phyloP scores from a whole-genome alignment of 192 early-diverging fungal species.

The Allomyces javanicus region DNA sequence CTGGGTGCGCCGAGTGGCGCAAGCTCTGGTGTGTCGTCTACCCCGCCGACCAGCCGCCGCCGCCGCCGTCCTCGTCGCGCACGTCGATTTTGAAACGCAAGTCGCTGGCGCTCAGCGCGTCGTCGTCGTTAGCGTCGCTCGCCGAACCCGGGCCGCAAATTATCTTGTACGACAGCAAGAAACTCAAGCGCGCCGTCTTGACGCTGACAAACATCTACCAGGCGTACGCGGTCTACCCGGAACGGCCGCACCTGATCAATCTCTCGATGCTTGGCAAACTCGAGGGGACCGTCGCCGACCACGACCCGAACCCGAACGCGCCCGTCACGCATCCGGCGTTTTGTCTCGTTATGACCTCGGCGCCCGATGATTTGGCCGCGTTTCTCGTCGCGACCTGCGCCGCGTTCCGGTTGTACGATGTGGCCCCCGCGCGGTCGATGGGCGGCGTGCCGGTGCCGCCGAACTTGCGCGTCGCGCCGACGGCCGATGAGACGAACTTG shows the following conservation, averaged over 20 bases:
- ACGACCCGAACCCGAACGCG: constrained; percentile 4
- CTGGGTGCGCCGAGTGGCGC: background rate
- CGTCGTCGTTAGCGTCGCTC: no score
- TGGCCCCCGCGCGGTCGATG: background rate
- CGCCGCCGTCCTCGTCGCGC: no score
- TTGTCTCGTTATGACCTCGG: constrained; percentile 10
- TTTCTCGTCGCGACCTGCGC: constrained; percentile 20
- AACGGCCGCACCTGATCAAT: constrained; percentile 17
- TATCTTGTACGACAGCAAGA: background rate
- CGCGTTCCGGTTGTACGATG: constrained; percentile 22
- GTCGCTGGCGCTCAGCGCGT: background rate
- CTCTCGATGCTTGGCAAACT: constrained; percentile 15
- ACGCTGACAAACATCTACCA: background rate
- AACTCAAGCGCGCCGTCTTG: background rate
- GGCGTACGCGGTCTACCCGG: constrained; percentile 34
- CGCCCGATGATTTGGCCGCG: constrained; percentile 15
- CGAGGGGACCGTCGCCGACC: constrained; percentile 15
- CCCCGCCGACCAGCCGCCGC: background rate
- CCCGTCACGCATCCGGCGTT: constrained; percentile 3
- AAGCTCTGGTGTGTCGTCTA: background rate
- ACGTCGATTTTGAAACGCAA: background rate
- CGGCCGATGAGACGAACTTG: no score
- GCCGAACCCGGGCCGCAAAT: no score
- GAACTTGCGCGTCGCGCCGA: no score
- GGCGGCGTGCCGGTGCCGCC: background rate